Evolutionary conservation across 768 basidiomycete species (phyloP), one percentile per base, ranked within the genome.

Genomic region (Lactarius vividus): DNA sequence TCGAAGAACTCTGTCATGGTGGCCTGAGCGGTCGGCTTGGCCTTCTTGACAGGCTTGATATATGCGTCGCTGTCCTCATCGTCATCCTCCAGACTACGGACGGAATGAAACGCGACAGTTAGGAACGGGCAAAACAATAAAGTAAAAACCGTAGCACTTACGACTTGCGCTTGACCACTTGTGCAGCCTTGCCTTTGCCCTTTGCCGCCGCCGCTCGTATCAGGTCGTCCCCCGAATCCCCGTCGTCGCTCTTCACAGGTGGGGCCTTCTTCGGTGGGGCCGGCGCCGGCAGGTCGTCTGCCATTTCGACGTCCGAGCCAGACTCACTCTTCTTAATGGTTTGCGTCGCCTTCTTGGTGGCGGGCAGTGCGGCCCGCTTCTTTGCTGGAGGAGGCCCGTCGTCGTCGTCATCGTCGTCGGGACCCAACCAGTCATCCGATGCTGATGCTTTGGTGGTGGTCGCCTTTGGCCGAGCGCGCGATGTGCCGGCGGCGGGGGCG

Each of bases 81-180:
- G 37, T 23, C 31, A 31, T 35, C 31, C 46, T 67, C 57, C 57
- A 18, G 53, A 57, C 59, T 55, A 46, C 16, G n/a, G 54, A 39
- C 3, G 40, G 18, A 31, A 9, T 57, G 18, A 42, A 26, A 18
- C n/a, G 35, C 53, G 16, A 11, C 11, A 29, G 49, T 59, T 42
- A 23, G 33, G 37, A 15, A 35, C 31, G 35, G 15, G 2, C 2
- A 16, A 39, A 18, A 23, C 3, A 0, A 54, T n/a, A 63, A 16
- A 28, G 11, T 9, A 11, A 3, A 31, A 31, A 11, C 11, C 35
- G 46, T 4, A 15, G 3, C 7, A 74, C 79, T 37, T 59, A 88
- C 91, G 84, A 89, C 76, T 92, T 93, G 52, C 89, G 85, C 76
- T 92, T 92, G 53, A 59, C 31, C 18, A 72, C 70, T 20, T 74